Evolutionary conservation across 1,139 yeast genomes (phyloP).

Genomic region (Zygotorulaspora mrakii): DNA sequence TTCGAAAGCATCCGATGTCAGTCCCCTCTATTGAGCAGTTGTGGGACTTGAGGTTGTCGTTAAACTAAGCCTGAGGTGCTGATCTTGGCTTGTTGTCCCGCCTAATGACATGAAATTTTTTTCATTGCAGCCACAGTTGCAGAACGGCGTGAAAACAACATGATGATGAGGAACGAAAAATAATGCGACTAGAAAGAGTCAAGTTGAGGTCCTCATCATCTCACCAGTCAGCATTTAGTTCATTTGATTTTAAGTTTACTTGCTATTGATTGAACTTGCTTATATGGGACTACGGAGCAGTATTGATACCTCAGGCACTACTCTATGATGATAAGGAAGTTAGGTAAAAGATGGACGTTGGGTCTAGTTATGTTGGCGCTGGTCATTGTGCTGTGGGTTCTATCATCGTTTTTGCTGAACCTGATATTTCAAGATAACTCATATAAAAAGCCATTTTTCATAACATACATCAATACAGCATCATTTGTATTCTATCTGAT

Average conservation of each 20-base stretch:
- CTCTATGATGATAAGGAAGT: constrained; percentile 12
- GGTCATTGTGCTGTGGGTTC: constrained; percentile 84
- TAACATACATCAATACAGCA: constrained; percentile 87
- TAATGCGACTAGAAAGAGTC: too few relatives aligned
- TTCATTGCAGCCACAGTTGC: too few relatives aligned
- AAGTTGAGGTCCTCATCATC: not conserved
- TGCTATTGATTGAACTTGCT: not conserved
- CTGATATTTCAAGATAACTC: constrained; percentile 62
- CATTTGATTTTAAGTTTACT: too few relatives aligned
- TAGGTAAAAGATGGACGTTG: constrained; percentile 52
- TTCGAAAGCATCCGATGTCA: too few relatives aligned
- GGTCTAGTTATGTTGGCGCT: constrained; percentile 69
- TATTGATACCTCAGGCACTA: not conserved
- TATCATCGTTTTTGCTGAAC: constrained; percentile 76
- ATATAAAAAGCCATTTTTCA: constrained; percentile 88
- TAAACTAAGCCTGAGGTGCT: too few relatives aligned
- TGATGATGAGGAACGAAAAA: too few relatives aligned
- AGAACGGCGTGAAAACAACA: too few relatives aligned
- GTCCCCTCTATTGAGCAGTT: too few relatives aligned
- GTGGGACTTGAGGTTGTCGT: too few relatives aligned
- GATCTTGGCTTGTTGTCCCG: too few relatives aligned
- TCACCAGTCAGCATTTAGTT: too few relatives aligned
- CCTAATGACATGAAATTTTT: too few relatives aligned
- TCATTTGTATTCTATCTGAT: constrained; percentile 73
- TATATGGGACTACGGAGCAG: not conserved